These are phyloP conservation scores for Cytospora chrysosperma DNA, from an alignment of 2,329 filamentous ascomycete species.

Conservation along the genomic window DNA sequence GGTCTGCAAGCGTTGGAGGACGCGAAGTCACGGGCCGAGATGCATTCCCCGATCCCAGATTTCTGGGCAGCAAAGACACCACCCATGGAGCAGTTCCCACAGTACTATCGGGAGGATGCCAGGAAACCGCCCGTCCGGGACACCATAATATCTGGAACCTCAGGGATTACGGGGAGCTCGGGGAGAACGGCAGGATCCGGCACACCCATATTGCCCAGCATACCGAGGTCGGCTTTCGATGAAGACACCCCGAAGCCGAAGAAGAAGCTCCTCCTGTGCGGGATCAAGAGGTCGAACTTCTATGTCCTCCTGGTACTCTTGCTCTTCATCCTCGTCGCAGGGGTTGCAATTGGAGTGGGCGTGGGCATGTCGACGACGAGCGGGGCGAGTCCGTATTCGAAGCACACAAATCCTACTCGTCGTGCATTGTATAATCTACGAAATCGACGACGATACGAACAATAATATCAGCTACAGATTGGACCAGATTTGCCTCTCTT, in stretches of 20 bases:
- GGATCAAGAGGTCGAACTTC: conserved; percentile 5
- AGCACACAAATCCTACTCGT: neutral
- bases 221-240: conserved; percentile 6
- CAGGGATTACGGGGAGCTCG: neutral
- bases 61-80: neutral
- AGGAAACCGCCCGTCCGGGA: neutral
- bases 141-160: neutral
- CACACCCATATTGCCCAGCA: conserved; percentile 4
- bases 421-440: neutral
- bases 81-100: neutral
- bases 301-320: neutral
- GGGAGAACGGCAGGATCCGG: neutral
- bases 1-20: neutral
- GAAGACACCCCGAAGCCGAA: neutral
- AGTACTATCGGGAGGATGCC: neutral
- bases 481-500: too few species aligned
- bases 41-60: neutral
- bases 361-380: conserved; percentile 6
- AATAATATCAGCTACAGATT: too few species aligned
- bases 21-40: neutral
- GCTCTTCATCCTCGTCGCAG: conserved; percentile 3
- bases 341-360: conserved; percentile 10
- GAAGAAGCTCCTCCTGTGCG: neutral
- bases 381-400: conserved; percentile 4
- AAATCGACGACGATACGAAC: neutral